These are phyloP conservation scores for Mycena venus DNA, from an alignment of 768 basidiomycete genomes.

Conservation along the genomic window DNA sequence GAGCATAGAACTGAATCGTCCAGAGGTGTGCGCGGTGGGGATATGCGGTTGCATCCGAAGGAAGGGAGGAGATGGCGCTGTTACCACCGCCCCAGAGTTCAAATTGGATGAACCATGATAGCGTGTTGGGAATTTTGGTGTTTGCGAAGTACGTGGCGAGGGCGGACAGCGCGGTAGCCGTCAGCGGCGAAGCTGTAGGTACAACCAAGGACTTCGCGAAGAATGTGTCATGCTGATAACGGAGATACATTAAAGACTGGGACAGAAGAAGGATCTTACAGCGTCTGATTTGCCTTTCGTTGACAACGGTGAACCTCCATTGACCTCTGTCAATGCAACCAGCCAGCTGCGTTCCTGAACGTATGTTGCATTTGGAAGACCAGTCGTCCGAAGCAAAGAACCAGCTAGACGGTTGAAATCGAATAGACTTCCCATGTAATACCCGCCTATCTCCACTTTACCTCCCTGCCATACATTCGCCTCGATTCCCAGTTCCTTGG, in stretches of 20 bases:
- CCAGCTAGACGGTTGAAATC: not conserved
- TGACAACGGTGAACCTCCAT: not conserved
- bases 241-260: not conserved
- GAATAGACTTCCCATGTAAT: constrained; percentile 18
- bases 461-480: constrained; percentile 19
- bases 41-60: constrained; percentile 16
- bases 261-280: not conserved
- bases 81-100: constrained; percentile 27
- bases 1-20: constrained; percentile 28
- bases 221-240: constrained; percentile 23
- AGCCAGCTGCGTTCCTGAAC: constrained; percentile 9
- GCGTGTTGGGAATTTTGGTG: not conserved
- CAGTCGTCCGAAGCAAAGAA: not conserved
- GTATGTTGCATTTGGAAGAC: not conserved
- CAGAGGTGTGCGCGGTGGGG: constrained; percentile 21
- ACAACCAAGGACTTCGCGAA: constrained; percentile 29
- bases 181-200: constrained; percentile 22
- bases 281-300: constrained; percentile 7
- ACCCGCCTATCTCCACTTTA: constrained; percentile 13
- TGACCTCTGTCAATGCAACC: constrained; percentile 13
- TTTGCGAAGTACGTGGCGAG: constrained; percentile 31
- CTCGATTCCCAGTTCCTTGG: constrained; percentile 19
- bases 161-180: constrained; percentile 12
- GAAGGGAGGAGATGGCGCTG: constrained; percentile 17
- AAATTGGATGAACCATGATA: constrained; percentile 31